phyloP scores from a whole-genome alignment of 2,329 filamentous ascomycete species.

The Paecilomyces formosus region DNA sequence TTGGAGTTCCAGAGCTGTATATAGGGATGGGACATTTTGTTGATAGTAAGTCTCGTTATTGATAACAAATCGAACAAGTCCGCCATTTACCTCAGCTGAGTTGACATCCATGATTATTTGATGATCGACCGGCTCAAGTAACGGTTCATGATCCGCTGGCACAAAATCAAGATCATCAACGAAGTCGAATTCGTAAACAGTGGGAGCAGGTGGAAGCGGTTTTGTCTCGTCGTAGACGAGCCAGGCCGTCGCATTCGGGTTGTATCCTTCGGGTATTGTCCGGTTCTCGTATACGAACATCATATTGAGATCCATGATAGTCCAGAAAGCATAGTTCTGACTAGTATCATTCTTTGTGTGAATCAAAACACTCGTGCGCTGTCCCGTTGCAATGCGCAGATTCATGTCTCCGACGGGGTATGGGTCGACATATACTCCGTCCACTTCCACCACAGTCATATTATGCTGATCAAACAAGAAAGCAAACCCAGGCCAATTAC shows the following conservation, averaged over 20 bases:
- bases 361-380: conserved; percentile 49
- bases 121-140: conserved; percentile 21
- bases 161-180: conserved; percentile 55
- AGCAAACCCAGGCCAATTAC: conserved; percentile 54
- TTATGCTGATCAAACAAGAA: conserved; percentile 39
- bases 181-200: conserved; percentile 54
- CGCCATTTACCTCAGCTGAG: conserved; percentile 64
- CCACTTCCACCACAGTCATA: conserved; percentile 31
- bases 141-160: conserved; percentile 14
- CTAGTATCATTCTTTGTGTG: conserved; percentile 56
- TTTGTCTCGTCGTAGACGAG: conserved; percentile 47
- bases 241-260: conserved; percentile 45
- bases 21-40: conserved; percentile 73
- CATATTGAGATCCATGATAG: conserved; percentile 59
- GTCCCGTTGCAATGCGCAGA: conserved; percentile 61
- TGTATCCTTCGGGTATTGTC: conserved; percentile 55
- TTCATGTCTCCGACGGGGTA: conserved; percentile 45
- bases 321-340: conserved; percentile 60
- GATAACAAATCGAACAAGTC: conserved; percentile 49
- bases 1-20: conserved; percentile 62
- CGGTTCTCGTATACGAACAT: conserved; percentile 23
- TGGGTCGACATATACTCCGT: conserved; percentile 26
- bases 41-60: conserved; percentile 69
- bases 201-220: conserved; percentile 42
- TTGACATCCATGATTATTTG: conserved; percentile 35